Base-by-base conservation (phyloP, 2,329 filamentous ascomycete genomes). In the Paraphoma sp. region DNA sequence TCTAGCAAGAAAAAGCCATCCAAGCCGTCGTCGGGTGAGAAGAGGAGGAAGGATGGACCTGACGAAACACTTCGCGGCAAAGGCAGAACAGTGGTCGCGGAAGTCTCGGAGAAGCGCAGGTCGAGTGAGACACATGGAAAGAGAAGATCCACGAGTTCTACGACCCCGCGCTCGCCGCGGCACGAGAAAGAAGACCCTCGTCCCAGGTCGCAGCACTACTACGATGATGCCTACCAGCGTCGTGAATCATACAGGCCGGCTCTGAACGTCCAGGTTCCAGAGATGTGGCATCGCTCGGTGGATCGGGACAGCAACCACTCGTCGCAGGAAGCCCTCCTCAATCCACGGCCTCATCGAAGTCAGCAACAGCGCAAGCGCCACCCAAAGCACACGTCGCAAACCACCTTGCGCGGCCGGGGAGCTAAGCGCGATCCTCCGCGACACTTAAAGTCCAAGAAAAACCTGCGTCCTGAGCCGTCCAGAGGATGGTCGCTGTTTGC, bases 401-500 rank as follows among this genome's bases (percentile, higher is more conserved):
- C 64, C 18, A 75, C 74, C 17, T 56, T 76, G 31, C 66, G 70
- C 48, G 74, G 74, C 45, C 71, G 70, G 48, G 74, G 74, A 48
- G 71, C 71, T 38, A 76, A 76, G 63, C 72, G 74, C 28, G 72
- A 75, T 38, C 71, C 72, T 54, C 70, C 71, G n/a, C 57, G 54
- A 17, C 57, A 69, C 44, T 68, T 68, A 1, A 75, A 70, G 46
- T 72, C 72, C 0, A 75, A 70, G 54, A 74, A 68, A 33, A 65
- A 60, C 10, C 38, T 67, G 12, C 65, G 61, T 23, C 56, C 64
- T 23, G 65, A 72, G 46, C 64, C 61, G 42, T 67, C 70, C 16
- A 61, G 59, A 47, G 64, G 62, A 12, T 72, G 72, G 71, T 70
- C 68, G 12, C 60, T 73, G 23, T 72, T 75, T 51, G 57, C 65